Conservation (phyloP, 305 asterid genomes). For the Fraxinus floribunda region DNA sequence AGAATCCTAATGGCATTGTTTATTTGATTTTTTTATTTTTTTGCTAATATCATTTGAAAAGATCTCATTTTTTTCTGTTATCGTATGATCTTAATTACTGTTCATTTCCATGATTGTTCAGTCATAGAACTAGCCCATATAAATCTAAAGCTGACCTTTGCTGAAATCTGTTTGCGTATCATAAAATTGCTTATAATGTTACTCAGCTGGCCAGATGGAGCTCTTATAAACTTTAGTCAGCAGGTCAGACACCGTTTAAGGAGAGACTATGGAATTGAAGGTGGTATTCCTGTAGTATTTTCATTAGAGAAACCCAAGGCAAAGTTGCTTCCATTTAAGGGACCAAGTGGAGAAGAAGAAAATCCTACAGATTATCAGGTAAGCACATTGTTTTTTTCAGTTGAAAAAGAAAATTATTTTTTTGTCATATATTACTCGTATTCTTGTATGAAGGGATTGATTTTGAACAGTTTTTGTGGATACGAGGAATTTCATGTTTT, state of each 20-base stretch:
- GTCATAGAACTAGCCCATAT: neutral
- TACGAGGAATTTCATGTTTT: neutral
- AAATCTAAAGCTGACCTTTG: conserved; percentile 9
- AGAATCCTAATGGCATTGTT: conserved; percentile 7
- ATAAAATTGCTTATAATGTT: conserved; percentile 3
- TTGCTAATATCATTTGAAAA: neutral
- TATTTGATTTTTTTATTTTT: neutral
- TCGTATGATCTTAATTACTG: neutral
- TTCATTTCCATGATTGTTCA: conserved; percentile 1
- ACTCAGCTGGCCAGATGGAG: conserved; percentile 15
- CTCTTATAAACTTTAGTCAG: conserved; percentile 30
- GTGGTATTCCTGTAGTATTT: conserved; percentile 95
- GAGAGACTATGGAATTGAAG: conserved; percentile 83
- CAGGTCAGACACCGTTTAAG: conserved; percentile 89
- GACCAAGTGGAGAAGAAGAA: conserved; percentile 83
- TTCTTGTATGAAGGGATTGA: too few relatives aligned
- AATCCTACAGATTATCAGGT: conserved; percentile 98
- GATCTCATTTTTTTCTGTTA: too few relatives aligned
- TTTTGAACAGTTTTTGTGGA: neutral
- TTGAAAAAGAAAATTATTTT: neutral
- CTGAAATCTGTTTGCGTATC: neutral
- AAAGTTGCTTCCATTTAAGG: conserved; percentile 91
- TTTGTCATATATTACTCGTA: neutral
- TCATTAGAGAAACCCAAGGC: conserved; percentile 93
- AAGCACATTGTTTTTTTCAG: conserved; percentile 25